Evolutionary conservation across 192 early-diverging fungal species (phyloP), one percentile per base, ranked within the genome.

Genomic region (Helicostylum pulchrum): DNA sequence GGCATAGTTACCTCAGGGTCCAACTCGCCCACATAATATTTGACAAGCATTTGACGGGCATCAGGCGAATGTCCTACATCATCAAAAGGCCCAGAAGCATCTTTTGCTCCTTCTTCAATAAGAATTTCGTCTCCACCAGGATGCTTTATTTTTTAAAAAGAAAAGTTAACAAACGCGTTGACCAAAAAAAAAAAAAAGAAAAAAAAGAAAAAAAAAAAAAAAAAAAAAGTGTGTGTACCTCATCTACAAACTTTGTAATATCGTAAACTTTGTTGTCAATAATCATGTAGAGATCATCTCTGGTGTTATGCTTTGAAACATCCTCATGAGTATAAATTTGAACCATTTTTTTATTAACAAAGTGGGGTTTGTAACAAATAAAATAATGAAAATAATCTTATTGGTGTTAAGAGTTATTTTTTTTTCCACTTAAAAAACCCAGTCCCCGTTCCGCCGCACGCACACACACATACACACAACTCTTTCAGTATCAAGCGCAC

Each of bases 51-150:
- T 15, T 92, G 91, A 58, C 86, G 88, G 23, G 96, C 96, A 68
- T 98, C 96, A 55, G 95, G 91, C 32, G 91, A 94, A 81, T 98
- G 94, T 21, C 96, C 96, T 72, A 98, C 93, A 74, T 96, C 94
- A 60, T 98, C 94, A 80, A 98, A 98, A 20, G 93, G 88, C 67
- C 90, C 94, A 44, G 91, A 92, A 32, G 93, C 90, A 75, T 98
- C 94, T 65, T 81, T 83, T 75, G 92, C 96, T 53, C 86, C 94
- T 66, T 89, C 84, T 77, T 96, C 96, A 47, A 95, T 69, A 64
- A 98, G 78, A 12, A 98, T 92, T 75, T 98, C 96, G 78, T 96
- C 96, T 73, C 96, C 96, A 74, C 96, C 96, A 21, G 96, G 96
- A 75, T 98, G 96, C 91, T 97, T 32, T 34, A 1, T n/a, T 53